Percentiles rank a stretch among this genome's conserved stretches.
phyloP scores from a whole-genome alignment of 1,139 yeast genomes.

The Saccharomyces hybrid region DNA sequence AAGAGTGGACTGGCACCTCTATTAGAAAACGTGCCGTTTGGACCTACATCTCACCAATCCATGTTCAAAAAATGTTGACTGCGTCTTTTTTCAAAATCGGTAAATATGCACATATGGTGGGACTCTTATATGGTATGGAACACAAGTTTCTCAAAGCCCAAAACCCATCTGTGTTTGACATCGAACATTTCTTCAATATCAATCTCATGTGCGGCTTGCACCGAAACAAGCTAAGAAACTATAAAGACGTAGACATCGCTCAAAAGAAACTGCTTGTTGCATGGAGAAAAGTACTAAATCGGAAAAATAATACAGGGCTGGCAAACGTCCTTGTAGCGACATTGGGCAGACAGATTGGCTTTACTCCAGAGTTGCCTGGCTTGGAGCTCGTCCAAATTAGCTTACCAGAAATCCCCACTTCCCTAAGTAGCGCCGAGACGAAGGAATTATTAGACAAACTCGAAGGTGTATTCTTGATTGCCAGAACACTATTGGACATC shows the following conservation, averaged over 20 bases:
- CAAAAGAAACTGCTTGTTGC: conserved; percentile 16
- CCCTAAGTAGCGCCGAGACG: conserved; percentile 9
- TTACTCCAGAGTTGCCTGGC: background rate
- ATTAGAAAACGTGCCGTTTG: conserved; percentile 23
- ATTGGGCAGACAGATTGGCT: conserved; percentile 17
- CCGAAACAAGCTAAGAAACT: conserved; percentile 15
- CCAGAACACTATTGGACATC: conserved; percentile 22
- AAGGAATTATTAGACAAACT: conserved; percentile 13
- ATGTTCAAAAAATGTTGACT: conserved; percentile 29
- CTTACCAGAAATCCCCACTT: conserved; percentile 8
- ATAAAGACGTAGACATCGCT: conserved; percentile 14
- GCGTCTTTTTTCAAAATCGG: conserved; percentile 25
- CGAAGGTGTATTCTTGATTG: conserved; percentile 20
- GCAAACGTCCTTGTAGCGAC: conserved; percentile 16
- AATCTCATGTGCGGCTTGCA: conserved; percentile 24
- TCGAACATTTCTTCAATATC: conserved; percentile 25
- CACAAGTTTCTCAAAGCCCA: conserved; percentile 15
- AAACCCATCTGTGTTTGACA: conserved; percentile 17
- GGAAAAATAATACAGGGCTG: conserved; percentile 20
- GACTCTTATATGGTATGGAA: conserved; percentile 15
- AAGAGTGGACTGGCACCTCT: conserved; percentile 25
- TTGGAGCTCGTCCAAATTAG: conserved; percentile 4
- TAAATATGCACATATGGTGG: conserved; percentile 17
- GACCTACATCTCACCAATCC: conserved; percentile 26
- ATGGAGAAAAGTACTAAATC: conserved; percentile 16